These are phyloP conservation scores for Bruguiera sexangula DNA, from an alignment of 345 rosid genomes.

Conservation along the genomic window DNA sequence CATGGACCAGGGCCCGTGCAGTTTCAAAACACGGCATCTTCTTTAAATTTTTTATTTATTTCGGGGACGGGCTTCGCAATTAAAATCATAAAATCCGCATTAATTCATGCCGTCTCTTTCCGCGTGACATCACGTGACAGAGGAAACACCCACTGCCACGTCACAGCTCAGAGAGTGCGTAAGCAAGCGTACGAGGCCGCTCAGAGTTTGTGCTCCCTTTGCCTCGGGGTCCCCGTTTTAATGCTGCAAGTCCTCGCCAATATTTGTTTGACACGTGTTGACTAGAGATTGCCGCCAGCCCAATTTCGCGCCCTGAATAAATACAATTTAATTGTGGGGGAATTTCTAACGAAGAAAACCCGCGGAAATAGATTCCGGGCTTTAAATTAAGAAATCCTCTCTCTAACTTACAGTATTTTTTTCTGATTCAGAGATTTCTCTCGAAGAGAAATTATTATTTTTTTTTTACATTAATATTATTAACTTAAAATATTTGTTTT, in stretches of 20 bases:
- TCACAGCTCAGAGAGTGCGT: constrained; percentile 20
- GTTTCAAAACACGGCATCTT: no score
- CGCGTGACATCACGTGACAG: constrained; percentile 17
- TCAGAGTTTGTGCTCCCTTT: constrained; percentile 11
- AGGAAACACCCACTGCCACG: background rate
- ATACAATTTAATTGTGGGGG: no score
- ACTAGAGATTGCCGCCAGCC: background rate
- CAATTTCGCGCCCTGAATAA: background rate
- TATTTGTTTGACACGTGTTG: background rate
- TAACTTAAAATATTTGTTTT: no score
- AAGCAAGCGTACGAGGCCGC: constrained; percentile 20
- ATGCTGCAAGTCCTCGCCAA: background rate
- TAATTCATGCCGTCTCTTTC: background rate
- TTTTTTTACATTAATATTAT: no score
- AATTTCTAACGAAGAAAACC: no score
- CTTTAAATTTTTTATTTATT: no score
- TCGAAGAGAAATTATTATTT: no score
- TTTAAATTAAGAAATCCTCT: no score
- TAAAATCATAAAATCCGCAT: background rate
- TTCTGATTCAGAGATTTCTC: no score
- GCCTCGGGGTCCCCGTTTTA: background rate
- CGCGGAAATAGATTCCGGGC: background rate
- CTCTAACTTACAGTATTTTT: no score
- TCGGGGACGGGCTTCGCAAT: no score
- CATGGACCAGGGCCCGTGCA: no score